Percentiles rank a stretch among this genome's conserved stretches.
These are phyloP conservation scores for Botryotinia narcissicola DNA, from an alignment of 2,329 filamentous ascomycete genomes.

Conservation along the genomic window DNA sequence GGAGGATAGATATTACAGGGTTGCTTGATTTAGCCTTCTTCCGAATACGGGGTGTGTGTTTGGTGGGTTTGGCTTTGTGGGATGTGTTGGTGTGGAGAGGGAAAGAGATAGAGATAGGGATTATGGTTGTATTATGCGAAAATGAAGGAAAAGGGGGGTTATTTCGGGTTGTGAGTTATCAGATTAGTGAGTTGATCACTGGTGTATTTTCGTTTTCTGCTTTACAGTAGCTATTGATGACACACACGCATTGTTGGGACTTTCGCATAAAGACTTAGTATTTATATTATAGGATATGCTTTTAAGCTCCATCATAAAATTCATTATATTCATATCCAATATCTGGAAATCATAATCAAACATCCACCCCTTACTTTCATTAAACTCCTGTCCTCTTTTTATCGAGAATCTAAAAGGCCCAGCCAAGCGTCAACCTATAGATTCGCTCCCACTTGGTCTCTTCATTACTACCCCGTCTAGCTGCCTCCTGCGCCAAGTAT, in stretches of 20 bases:
- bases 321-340: background rate
- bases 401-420: slow-evolving; percentile 15
- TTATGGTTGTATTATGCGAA: background rate
- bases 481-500: slow-evolving; percentile 31
- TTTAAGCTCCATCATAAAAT: background rate
- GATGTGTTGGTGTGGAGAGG: background rate
- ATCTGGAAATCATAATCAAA: background rate
- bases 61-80: background rate
- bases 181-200: background rate
- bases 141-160: background rate
- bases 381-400: background rate
- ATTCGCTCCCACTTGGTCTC: slow-evolving; percentile 22
- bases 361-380: background rate
- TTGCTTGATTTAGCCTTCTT: background rate
- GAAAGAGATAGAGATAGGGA: background rate
- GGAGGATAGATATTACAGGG: background rate
- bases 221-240: background rate
- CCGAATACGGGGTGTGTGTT: background rate
- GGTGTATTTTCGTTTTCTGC: background rate
- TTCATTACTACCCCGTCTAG: slow-evolving; percentile 23
- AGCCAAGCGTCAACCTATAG: slow-evolving; percentile 23
- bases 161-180: background rate
- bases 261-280: background rate
- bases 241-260: background rate
- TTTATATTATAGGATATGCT: background rate